Conservation (phyloP, 345 rosid species). For the Trapa incisa region DNA sequence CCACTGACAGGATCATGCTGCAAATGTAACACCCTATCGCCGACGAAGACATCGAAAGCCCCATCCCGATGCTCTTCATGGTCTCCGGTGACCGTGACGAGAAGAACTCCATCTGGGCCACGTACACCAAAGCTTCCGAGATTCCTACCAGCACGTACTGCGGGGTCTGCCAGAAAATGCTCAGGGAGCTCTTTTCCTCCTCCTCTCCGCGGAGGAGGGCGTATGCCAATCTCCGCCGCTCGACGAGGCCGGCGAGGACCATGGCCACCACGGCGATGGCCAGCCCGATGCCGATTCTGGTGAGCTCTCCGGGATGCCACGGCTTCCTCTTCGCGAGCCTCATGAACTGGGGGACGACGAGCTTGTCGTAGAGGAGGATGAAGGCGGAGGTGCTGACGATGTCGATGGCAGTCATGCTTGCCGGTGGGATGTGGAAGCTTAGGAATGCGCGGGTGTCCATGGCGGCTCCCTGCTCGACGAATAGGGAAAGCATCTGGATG, state of each 20-base stretch:
- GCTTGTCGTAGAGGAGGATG: conserved; percentile 19
- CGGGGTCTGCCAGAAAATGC: conserved; percentile 33
- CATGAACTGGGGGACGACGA: conserved; percentile 15
- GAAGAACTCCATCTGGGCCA: conserved; percentile 31
- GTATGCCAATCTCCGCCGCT: conserved; percentile 17
- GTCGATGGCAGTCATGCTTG: conserved; percentile 29
- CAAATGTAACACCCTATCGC: conserved; percentile 18
- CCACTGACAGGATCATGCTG: conserved; percentile 19
- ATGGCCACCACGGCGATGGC: conserved; percentile 17
- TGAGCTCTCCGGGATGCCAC: conserved; percentile 18
- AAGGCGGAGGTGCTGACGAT: conserved; percentile 19
- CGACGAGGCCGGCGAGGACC: conserved; percentile 18
- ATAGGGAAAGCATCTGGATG: conserved; percentile 23
- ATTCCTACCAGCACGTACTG: conserved; percentile 23
- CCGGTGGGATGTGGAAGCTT: conserved; percentile 24
- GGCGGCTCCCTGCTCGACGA: conserved; percentile 37
- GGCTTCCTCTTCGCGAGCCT: conserved; percentile 18
- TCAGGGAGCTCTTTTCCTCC: conserved; percentile 15
- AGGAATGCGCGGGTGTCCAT: conserved; percentile 15
- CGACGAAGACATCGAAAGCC: conserved; percentile 24
- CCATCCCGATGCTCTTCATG: conserved; percentile 25
- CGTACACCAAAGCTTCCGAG: conserved; percentile 22
- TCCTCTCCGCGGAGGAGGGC: conserved; percentile 8
- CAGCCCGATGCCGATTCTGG: conserved; percentile 21
- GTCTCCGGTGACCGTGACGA: conserved; percentile 21